A percentile compares a stretch with the other conserved stretches of the same genome.
These are phyloP conservation scores for Neoboletus subvelutipes DNA, from an alignment of 768 basidiomycete genomes.

Conservation along the genomic window DNA sequence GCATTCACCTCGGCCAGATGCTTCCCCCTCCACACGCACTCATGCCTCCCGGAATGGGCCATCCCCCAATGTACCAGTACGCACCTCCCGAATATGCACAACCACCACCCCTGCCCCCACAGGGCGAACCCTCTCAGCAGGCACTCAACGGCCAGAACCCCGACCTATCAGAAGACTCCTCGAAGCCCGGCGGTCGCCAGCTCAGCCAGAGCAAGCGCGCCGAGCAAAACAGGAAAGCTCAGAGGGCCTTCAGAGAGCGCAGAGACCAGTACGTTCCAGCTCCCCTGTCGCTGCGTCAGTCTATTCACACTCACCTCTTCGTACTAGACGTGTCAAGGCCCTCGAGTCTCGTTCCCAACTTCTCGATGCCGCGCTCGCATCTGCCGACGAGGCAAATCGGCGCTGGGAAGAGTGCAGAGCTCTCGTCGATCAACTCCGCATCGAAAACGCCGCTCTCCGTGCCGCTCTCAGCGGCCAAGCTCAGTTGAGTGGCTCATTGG, in stretches of 20 bases:
- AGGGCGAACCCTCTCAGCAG: conserved; percentile 29
- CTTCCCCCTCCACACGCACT: conserved; percentile 55
- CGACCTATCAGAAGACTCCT: conserved; percentile 3
- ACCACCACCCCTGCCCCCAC: conserved; percentile 26
- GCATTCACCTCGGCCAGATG: conserved; percentile 49
- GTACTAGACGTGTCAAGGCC: conserved; percentile 75
- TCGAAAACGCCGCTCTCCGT: conserved; percentile 78
- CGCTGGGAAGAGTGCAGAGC: conserved; percentile 91
- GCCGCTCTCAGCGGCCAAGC: conserved; percentile 55
- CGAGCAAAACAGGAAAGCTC: conserved; percentile 93
- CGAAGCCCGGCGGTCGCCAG: conserved; percentile 45
- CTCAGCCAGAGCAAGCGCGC: conserved; percentile 84
- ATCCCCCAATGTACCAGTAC: conserved; percentile 35
- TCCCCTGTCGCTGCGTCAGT: neutral
- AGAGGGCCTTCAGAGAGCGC: conserved; percentile 87
- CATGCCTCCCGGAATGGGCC: conserved; percentile 40
- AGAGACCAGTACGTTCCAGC: conserved; percentile 69
- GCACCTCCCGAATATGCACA: conserved; percentile 34
- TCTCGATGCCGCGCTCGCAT: conserved; percentile 81
- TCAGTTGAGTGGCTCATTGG: conserved; percentile 34
- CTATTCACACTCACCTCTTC: conserved; percentile 13
- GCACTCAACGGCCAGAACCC: conserved; percentile 21
- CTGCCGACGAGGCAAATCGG: conserved; percentile 84
- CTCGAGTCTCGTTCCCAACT: conserved; percentile 84
- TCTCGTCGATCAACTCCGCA: conserved; percentile 81